Percentiles rank a stretch among this genome's conserved stretches.
phyloP scores from a whole-genome alignment of 2,329 filamentous ascomycete species.

The Ophiostoma novo-ulmi region DNA sequence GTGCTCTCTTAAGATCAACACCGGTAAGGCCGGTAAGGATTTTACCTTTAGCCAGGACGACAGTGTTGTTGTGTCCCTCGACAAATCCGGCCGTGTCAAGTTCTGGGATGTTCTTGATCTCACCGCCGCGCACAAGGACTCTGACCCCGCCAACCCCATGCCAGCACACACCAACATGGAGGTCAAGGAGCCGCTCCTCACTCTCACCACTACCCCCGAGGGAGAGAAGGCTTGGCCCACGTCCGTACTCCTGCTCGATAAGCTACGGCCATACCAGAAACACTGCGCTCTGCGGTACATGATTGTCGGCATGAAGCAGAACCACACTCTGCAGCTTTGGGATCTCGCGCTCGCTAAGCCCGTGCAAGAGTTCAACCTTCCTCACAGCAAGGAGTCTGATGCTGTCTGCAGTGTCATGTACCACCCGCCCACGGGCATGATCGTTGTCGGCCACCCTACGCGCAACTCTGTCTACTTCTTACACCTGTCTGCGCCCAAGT shows the following conservation, averaged over 20 bases:
- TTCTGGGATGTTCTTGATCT: slow-evolving; percentile 96
- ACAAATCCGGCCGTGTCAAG: slow-evolving; percentile 93
- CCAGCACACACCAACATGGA: slow-evolving; percentile 60
- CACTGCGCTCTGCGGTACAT: slow-evolving; percentile 87
- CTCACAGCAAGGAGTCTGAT: slow-evolving; percentile 92
- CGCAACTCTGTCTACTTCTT: slow-evolving; percentile 97
- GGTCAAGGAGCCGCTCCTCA: slow-evolving; percentile 79
- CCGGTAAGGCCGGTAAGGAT: slow-evolving; percentile 96
- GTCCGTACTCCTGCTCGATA: slow-evolving; percentile 92
- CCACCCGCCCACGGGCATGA: slow-evolving; percentile 85
- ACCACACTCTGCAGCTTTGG: slow-evolving; percentile 97
- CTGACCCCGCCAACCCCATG: slow-evolving; percentile 47
- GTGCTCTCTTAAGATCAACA: slow-evolving; percentile 87
- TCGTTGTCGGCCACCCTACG: slow-evolving; percentile 91
- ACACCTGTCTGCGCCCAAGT: slow-evolving; percentile 89
- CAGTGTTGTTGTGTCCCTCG: slow-evolving; percentile 85
- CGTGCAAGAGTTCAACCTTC: slow-evolving; percentile 94
- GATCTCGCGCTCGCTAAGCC: slow-evolving; percentile 92
- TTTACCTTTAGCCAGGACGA: slow-evolving; percentile 98
- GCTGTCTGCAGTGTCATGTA: slow-evolving; percentile 97
- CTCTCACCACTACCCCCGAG: slow-evolving; percentile 77
- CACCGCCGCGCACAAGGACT: slow-evolving; percentile 49
- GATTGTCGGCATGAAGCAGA: slow-evolving; percentile 97
- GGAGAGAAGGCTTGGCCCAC: slow-evolving; percentile 95
- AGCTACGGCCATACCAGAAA: slow-evolving; percentile 87